Conservation (phyloP, 2,329 filamentous ascomycete genomes). For the Talaromyces amestolkiae region DNA sequence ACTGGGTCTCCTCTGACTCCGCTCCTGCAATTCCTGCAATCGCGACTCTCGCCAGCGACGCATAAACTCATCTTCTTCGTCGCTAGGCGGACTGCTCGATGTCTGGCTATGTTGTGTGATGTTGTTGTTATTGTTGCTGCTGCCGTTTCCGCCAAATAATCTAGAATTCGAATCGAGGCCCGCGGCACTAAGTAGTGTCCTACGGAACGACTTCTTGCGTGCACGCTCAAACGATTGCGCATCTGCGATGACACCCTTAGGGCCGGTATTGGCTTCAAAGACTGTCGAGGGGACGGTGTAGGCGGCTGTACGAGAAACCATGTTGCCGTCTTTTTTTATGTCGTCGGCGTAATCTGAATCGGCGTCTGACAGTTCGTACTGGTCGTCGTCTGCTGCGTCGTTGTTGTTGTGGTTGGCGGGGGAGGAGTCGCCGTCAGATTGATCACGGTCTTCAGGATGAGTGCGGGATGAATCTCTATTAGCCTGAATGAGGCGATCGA, state of each 20-base stretch:
- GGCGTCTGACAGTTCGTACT: constrained; percentile 30
- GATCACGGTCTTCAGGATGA: constrained; percentile 45
- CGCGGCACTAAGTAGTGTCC: constrained; percentile 39
- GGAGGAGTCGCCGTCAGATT: constrained; percentile 30
- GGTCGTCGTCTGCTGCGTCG: constrained; percentile 30
- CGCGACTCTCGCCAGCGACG: constrained; percentile 79
- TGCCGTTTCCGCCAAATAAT: constrained; percentile 12
- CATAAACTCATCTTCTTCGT: constrained; percentile 73
- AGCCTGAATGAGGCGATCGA: constrained; percentile 41
- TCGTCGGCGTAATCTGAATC: constrained; percentile 38
- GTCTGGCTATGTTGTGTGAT: constrained; percentile 1
- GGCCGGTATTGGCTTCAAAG: constrained; percentile 51
- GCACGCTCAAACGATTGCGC: constrained; percentile 51
- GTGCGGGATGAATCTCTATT: constrained; percentile 35
- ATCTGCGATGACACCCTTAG: constrained; percentile 53
- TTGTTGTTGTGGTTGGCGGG: constrained; percentile 37
- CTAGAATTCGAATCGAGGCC: constrained; percentile 32
- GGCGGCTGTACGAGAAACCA: constrained; percentile 36
- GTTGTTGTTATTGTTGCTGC: constrained; percentile 25
- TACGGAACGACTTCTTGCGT: constrained; percentile 47
- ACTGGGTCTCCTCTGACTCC: constrained; percentile 67
- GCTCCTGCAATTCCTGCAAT: constrained; percentile 70
- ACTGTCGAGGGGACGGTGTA: constrained; percentile 47
- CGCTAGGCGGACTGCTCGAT: constrained; percentile 32
- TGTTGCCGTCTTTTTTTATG: constrained; percentile 29